Evolutionary conservation across 768 basidiomycete genomes (phyloP), one percentile per base, ranked within the genome.

Genomic region (Tephrocybe sp.): DNA sequence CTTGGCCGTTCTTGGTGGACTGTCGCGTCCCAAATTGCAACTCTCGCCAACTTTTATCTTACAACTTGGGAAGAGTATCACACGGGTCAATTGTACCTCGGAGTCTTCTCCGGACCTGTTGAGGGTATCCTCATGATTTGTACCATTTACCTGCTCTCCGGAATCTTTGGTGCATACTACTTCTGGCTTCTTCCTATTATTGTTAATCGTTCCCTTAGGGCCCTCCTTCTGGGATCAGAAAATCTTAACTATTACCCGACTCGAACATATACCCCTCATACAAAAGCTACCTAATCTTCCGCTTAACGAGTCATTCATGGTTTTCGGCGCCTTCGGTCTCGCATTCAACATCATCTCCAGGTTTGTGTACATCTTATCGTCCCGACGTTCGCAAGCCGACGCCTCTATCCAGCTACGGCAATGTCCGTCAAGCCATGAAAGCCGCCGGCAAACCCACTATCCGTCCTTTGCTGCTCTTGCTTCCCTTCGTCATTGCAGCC

Each of bases 1-100:
- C 76, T 98, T 18, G 92, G 91, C 11, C 77, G 94, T 16, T 93
- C 92, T 0, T 98, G 97, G 94, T 98, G 94, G 96, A 98, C 94
- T 0, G 86, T 98, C 27, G 82, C 88, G 0, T 88, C 88, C 1
- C 91, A 95, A 64, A 75, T 86, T 9, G 85, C 84, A 1, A 84
- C 86, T 0, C 69, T 88, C 32, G 83, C 82, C 53, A 89, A 87
- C 64, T 92, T 92, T 60, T 90, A 90, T 66, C 72, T 89, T 16
- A 87, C 87, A 3, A 91, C 88, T 13, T 90, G 87, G 86, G 86
- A 78, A 65, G 80, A 96, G 66, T 92, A 89, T 60, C 89, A 98
- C 58, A 98, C 95, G 86, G 91, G 95, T 22, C 85, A 89, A 55
- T 74, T 98, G 13, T 99, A 86, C 73, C 85, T 99, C 15, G 93